Base-by-base conservation (phyloP, 441 rosid species). In the Manihot esculenta region DNA sequence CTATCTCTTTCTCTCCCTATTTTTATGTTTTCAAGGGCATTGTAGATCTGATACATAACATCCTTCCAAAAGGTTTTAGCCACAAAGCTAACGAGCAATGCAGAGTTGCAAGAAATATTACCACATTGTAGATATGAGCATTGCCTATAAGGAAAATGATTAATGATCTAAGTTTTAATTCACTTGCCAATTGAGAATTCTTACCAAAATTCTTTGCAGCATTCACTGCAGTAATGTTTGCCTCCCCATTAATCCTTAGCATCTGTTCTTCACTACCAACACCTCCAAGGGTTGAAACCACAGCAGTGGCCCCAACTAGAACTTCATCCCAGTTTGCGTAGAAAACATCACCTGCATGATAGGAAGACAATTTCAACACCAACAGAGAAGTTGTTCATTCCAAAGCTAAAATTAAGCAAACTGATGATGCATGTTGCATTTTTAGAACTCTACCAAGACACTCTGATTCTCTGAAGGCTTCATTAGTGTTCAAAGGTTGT, bases 211-310 rank as follows among this genome's bases (percentile, higher is more conserved):
- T 89, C 64, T 89, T 90, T 20, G 97, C 94, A 81, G 93, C 94
- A 80, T 80, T 88, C 49, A 94, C 97, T 45, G 97, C 87, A 15
- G 78, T 88, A 56, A 84, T 81, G 60, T 92, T 92, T 75, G 99
- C 97, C 81, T 90, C 96, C 23, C 97, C 95, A 12, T 90, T 94
- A 74, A 92, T 89, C 78, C 97, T 86, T 79, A 79, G 79, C 97
- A 94, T 94, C 78, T 92, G 97, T 64, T 92, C 97, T 77, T 94
- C 94, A 64, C 76, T 94, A 38, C 97, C 97, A 76, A 94, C 80
- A 70, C 99, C 99, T 77, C 97, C 97, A 61, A 90, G 79, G n/a
- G 99, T 94, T 10, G 99, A 92, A 80, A 94, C 90, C 56, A 92
- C 94, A 2, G 95, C 84, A 64, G 94, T 94, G 60, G 97, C 97